These are phyloP conservation scores for Colletotrichum karsti DNA, from an alignment of 2,329 filamentous ascomycete species.

Conservation along the genomic window DNA sequence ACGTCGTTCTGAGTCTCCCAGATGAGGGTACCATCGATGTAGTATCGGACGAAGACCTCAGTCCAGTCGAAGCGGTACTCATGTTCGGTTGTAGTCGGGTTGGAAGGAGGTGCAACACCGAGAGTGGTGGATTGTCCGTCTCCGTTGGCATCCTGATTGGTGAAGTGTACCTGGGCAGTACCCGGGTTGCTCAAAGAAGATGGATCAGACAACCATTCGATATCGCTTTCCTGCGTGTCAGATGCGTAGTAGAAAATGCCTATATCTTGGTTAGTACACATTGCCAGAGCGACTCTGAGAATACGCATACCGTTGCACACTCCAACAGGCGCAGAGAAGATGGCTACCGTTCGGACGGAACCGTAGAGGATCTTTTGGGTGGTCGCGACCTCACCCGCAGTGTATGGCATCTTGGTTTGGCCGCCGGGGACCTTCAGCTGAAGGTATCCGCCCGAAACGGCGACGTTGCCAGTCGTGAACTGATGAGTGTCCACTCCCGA, in stretches of 20 bases:
- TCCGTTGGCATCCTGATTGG: constrained; percentile 37
- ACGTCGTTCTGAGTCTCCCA: constrained; percentile 36
- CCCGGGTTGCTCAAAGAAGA: constrained; percentile 35
- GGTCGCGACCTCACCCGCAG: neutral
- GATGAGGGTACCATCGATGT: constrained; percentile 34
- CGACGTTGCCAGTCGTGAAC: constrained; percentile 29
- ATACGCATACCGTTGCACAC: constrained; percentile 38
- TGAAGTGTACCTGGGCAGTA: constrained; percentile 34
- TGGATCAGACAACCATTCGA: constrained; percentile 40
- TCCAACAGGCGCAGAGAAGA: constrained; percentile 35
- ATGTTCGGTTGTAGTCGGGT: constrained; percentile 36
- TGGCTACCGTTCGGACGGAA: constrained; percentile 37
- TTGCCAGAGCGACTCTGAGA: too few relatives aligned
- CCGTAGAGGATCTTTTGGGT: neutral
- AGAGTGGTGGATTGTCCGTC: constrained; percentile 27
- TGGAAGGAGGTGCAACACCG: constrained; percentile 25
- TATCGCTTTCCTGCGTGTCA: constrained; percentile 38
- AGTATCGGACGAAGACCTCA: constrained; percentile 32
- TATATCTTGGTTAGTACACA: neutral
- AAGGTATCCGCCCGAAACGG: constrained; percentile 34
- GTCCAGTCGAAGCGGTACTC: constrained; percentile 41
- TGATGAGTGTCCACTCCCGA: neutral
- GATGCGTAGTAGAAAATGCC: constrained; percentile 39
- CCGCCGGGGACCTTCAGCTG: constrained; percentile 35
- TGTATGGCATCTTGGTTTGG: constrained; percentile 31